phyloP scores from a whole-genome alignment of 805 yeast species.

The Barnettozyma wickerhamii region DNA sequence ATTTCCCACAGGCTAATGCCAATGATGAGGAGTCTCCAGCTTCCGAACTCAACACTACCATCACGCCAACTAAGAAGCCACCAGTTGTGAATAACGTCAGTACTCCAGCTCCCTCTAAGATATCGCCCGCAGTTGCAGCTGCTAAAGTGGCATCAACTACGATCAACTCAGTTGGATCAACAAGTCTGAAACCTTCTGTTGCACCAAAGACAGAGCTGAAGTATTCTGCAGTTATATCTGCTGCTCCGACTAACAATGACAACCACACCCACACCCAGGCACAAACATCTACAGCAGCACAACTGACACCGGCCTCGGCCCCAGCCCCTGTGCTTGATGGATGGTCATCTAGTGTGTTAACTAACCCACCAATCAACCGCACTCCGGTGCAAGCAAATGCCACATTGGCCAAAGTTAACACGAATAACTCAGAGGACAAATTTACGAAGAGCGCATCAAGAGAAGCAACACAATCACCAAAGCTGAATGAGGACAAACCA shows the following conservation, averaged over 20 bases:
- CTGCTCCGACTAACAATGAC: conserved; percentile 9
- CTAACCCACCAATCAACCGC: conserved; percentile 1
- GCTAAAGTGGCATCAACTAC: conserved; percentile 8
- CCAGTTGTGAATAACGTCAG: neutral
- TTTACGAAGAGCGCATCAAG: conserved; percentile 1
- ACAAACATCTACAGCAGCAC: neutral
- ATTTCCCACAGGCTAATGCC: conserved; percentile 20
- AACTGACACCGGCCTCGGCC: conserved; percentile 10
- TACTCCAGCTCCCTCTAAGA: conserved; percentile 4
- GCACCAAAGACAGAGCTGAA: conserved; percentile 53
- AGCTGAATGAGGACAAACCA: conserved; percentile 3
- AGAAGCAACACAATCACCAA: conserved; percentile 15
- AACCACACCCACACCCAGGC: neutral
- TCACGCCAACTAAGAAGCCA: conserved; percentile 37
- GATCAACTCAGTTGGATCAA: conserved; percentile 1
- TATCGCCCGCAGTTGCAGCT: conserved; percentile 5
- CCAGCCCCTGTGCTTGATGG: conserved; percentile 6
- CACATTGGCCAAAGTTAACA: conserved; percentile 8
- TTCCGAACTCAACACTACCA: conserved; percentile 1
- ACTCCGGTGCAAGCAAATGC: conserved; percentile 10
- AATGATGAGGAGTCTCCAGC: conserved; percentile 12
- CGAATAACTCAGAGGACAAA: conserved; percentile 6
- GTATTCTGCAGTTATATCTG: conserved; percentile 44
- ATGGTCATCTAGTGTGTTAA: conserved; percentile 8
- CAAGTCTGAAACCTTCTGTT: conserved; percentile 46